Evolutionary conservation across 1,284 basidiomycete genomes (phyloP).

Genomic region (Schizopora paradoxa): DNA sequence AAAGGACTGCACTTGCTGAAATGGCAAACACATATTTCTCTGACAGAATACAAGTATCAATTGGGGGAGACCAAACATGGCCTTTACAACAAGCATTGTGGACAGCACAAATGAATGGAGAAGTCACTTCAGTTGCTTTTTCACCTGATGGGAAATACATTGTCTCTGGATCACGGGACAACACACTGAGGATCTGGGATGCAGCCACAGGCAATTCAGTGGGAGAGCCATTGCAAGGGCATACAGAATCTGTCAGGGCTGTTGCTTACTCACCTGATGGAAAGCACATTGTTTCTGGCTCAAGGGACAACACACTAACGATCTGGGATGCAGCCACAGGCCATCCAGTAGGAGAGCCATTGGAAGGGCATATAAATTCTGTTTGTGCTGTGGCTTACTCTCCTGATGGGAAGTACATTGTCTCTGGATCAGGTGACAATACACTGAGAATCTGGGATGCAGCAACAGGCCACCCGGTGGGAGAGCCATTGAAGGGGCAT

Average conservation of each 20-base stretch:
- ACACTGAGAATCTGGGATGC: conserved; percentile 13
- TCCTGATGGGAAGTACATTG: conserved; percentile 1
- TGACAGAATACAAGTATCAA: too few relatives aligned
- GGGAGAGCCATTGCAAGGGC: conserved; percentile 11
- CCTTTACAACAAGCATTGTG: too few relatives aligned
- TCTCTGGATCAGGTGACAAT: conserved; percentile 14
- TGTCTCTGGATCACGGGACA: conserved; percentile 18
- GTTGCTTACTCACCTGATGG: conserved; percentile 8
- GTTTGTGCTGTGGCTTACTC: conserved; percentile 11
- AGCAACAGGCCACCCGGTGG: background rate
- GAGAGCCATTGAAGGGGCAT: background rate
- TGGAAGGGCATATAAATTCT: conserved; percentile 6
- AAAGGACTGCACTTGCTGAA: too few relatives aligned
- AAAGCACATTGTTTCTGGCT: conserved; percentile 8
- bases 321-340: background rate
- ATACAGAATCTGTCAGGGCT: conserved; percentile 10
- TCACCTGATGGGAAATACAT: conserved; percentile 17
- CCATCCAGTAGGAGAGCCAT: background rate
- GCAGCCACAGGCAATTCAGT: conserved; percentile 9
- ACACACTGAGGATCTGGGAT: conserved; percentile 19
- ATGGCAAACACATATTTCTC: too few relatives aligned
- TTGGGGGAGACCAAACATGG: too few relatives aligned
- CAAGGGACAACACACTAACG: background rate
- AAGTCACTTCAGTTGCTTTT: conserved; percentile 17
- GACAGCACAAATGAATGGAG: too few relatives aligned